A percentile compares a stretch with the other conserved stretches of the same genome.
Conservation (phyloP, 1,284 basidiomycete genomes). For the Boletus semigastroideus region DNA sequence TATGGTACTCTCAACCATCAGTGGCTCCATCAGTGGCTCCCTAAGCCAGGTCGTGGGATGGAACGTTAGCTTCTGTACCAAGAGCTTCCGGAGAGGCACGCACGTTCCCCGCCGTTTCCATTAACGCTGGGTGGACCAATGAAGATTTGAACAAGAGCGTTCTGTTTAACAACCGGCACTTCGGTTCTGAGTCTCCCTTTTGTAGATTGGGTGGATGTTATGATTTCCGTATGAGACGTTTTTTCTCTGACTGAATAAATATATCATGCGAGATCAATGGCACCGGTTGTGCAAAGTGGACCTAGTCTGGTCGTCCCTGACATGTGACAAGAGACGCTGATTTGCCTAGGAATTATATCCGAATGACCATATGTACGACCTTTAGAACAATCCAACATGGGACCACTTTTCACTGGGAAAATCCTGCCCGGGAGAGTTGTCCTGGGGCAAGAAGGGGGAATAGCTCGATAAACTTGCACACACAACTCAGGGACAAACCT, state of each 20-base stretch:
- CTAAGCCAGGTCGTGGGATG: not conserved
- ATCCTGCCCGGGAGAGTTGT: too few species aligned
- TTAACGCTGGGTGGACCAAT: too few species aligned
- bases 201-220: not conserved
- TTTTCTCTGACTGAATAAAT: not conserved
- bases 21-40: too few species aligned
- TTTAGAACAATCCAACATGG: too few species aligned
- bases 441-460: not conserved
- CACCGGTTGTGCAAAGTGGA: not conserved
- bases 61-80: not conserved
- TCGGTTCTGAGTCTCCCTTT: not conserved
- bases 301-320: not conserved
- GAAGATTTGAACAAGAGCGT: not conserved
- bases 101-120: not conserved
- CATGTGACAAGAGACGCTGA: conserved; percentile 7
- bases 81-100: not conserved
- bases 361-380: too few species aligned
- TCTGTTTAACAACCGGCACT: not conserved
- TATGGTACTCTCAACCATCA: not conserved
- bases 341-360: not conserved
- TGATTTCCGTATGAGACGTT: conserved; percentile 1
- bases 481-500: not conserved
- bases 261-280: not conserved
- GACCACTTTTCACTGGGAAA: too few species aligned
- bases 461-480: not conserved